phyloP scores from a whole-genome alignment of 2,329 filamentous ascomycete genomes.

The Pseudogymnoascus sp. region DNA sequence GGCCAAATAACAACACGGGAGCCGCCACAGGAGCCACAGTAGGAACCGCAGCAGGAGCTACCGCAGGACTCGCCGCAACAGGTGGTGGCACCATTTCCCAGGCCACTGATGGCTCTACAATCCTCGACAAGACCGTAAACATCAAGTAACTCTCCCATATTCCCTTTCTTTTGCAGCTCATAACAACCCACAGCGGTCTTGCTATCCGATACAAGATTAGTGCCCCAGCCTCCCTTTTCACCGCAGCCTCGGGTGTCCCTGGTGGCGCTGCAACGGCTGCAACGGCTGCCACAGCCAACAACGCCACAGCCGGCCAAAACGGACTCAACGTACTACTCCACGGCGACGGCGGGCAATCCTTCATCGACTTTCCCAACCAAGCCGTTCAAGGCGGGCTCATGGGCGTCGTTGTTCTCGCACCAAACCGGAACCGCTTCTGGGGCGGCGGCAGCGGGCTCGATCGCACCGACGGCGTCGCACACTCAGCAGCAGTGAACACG shows the following conservation, averaged over 20 bases:
- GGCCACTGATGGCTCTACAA: slow-evolving; percentile 46
- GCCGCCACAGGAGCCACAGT: background rate
- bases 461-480: slow-evolving; percentile 45
- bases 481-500: slow-evolving; percentile 46
- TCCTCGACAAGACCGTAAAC: slow-evolving; percentile 44
- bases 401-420: slow-evolving; percentile 62
- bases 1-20: slow-evolving; percentile 3
- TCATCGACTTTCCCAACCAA: slow-evolving; percentile 77
- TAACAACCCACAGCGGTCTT: slow-evolving; percentile 34
- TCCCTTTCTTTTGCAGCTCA: background rate
- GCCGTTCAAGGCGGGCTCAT: slow-evolving; percentile 66
- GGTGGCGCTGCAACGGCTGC: slow-evolving; percentile 30
- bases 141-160: slow-evolving; percentile 38
- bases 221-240: slow-evolving; percentile 45
- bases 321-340: slow-evolving; percentile 51
- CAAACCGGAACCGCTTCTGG: slow-evolving; percentile 48
- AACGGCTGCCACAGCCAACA: slow-evolving; percentile 20
- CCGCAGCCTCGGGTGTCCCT: slow-evolving; percentile 38
- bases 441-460: slow-evolving; percentile 43
- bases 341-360: slow-evolving; percentile 48
- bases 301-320: slow-evolving; percentile 28
- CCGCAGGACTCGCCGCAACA: background rate
- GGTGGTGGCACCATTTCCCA: slow-evolving; percentile 25
- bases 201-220: slow-evolving; percentile 47
- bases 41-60: background rate